Evolutionary conservation across 2,329 filamentous ascomycete species (phyloP).

Genomic region (Ceratocystis eucalypticola): DNA sequence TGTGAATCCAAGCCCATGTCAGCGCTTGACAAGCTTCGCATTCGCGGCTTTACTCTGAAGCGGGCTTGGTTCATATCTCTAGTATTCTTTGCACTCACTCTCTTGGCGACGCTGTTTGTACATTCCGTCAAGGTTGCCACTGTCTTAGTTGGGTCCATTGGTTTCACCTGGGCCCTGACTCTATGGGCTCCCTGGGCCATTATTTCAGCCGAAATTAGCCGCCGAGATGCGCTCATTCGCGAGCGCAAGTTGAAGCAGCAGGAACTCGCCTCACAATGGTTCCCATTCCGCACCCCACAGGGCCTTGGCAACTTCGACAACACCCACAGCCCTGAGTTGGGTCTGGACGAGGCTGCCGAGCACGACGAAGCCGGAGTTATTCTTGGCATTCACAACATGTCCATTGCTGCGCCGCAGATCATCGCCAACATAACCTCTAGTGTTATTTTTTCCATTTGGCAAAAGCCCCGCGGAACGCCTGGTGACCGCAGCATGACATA

Average conservation of each 20-base stretch:
- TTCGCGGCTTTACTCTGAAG: constrained; percentile 74
- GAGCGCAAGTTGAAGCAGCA: constrained; percentile 26
- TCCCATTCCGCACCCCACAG: constrained; percentile 16
- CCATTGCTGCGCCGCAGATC: constrained; percentile 82
- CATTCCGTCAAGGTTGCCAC: constrained; percentile 58
- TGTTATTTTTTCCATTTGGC: constrained; percentile 68
- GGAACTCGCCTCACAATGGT: constrained; percentile 18
- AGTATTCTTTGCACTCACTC: constrained; percentile 67
- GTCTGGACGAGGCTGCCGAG: constrained; percentile 41
- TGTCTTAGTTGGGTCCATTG: constrained; percentile 63
- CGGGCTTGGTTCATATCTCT: constrained; percentile 78
- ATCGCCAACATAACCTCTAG: constrained; percentile 76
- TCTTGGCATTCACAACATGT: constrained; percentile 89
- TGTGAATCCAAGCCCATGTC: constrained; percentile 24
- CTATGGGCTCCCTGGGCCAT: constrained; percentile 93
- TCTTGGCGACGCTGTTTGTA: constrained; percentile 74
- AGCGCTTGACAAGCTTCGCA: constrained; percentile 50
- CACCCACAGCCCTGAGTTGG: constrained; percentile 22
- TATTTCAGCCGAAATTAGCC: constrained; percentile 82
- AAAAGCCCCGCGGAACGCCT: constrained; percentile 72
- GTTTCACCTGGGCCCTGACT: constrained; percentile 83
- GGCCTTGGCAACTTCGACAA: constrained; percentile 17
- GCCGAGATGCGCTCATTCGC: constrained; percentile 51
- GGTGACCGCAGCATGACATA: constrained; percentile 80
- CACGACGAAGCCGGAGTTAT: constrained; percentile 77